Evolutionary conservation across 148 eudicot genomes (phyloP).

Genomic region (Heliamphora exappendiculata): DNA sequence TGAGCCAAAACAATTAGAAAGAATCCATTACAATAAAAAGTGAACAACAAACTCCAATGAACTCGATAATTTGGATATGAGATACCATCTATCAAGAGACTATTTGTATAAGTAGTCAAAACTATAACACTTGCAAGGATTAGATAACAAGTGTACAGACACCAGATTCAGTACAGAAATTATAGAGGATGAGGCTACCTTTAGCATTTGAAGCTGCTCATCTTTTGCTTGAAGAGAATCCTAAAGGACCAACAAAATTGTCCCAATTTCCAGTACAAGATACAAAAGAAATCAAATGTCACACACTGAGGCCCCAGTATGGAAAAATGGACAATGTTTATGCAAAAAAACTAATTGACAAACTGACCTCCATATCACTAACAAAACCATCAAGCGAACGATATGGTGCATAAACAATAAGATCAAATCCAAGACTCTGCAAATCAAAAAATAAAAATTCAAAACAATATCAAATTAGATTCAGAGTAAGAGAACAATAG

Average conservation of each 20-base stretch:
- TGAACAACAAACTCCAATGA: not conserved
- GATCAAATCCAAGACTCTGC: slow-evolving; percentile 97
- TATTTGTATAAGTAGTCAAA: not conserved
- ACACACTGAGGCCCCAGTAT: not conserved
- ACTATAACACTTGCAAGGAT: not conserved
- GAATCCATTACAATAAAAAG: not conserved
- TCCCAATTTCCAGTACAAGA: slow-evolving; percentile 11
- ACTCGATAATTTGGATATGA: not conserved
- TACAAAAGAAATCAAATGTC: slow-evolving; percentile 5
- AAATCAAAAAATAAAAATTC: slow-evolving; percentile 17
- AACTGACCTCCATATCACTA: slow-evolving; percentile 74
- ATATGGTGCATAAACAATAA: slow-evolving; percentile 89
- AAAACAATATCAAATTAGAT: slow-evolving; percentile 8
- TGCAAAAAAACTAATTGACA: not conserved
- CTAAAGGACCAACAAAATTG: slow-evolving; percentile 29
- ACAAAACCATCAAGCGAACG: slow-evolving; percentile 84
- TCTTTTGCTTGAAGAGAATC: slow-evolving; percentile 56
- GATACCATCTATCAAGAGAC: not conserved
- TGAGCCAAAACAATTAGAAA: not conserved
- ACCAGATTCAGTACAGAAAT: not conserved
- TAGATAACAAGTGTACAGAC: not conserved
- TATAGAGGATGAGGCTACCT: slow-evolving; percentile 33
- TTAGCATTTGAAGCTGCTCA: slow-evolving; percentile 50
- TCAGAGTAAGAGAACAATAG: slow-evolving; percentile 1
- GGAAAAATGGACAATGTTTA: not conserved